phyloP scores from a whole-genome alignment of 176 grass and related monocot genomes.

The Musa beccarii region DNA sequence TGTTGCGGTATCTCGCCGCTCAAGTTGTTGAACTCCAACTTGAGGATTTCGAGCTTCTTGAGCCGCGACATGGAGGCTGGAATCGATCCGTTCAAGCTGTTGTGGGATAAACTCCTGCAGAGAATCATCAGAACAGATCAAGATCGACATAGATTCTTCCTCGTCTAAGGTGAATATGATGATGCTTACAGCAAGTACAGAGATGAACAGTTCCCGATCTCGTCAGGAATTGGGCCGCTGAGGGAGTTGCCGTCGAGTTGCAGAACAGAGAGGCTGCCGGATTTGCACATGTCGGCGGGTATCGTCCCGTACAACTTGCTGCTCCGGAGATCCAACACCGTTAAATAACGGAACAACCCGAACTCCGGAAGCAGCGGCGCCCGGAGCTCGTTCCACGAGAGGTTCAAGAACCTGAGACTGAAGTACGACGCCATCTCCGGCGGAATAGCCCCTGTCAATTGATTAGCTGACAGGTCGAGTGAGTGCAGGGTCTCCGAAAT shows the following conservation, averaged over 20 bases:
- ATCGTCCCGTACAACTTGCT: constrained; percentile 39
- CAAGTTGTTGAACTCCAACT: constrained; percentile 70
- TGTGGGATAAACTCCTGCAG: constrained; percentile 59
- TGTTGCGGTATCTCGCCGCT: constrained; percentile 76
- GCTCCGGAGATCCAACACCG: constrained; percentile 80
- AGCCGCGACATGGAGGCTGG: constrained; percentile 43
- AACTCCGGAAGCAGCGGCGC: constrained; percentile 70
- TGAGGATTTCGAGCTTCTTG: constrained; percentile 76
- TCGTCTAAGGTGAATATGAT: no score
- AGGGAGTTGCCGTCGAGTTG: constrained; percentile 80
- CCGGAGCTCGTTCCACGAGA: constrained; percentile 71
- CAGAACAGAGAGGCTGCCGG: constrained; percentile 70
- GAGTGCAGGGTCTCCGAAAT: constrained; percentile 54
- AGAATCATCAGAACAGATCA: no score
- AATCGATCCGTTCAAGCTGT: constrained; percentile 51
- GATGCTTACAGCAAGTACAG: constrained; percentile 74
- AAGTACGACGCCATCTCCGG: constrained; percentile 53
- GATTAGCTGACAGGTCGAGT: constrained; percentile 72
- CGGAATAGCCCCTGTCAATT: constrained; percentile 53
- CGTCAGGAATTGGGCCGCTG: constrained; percentile 57
- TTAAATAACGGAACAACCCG: constrained; percentile 46
- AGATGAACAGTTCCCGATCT: constrained; percentile 62
- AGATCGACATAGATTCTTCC: background rate
- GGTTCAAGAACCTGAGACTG: constrained; percentile 64
- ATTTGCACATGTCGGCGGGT: constrained; percentile 58